phyloP scores from a whole-genome alignment of 257 asterid species.

The Solanum commersonii region DNA sequence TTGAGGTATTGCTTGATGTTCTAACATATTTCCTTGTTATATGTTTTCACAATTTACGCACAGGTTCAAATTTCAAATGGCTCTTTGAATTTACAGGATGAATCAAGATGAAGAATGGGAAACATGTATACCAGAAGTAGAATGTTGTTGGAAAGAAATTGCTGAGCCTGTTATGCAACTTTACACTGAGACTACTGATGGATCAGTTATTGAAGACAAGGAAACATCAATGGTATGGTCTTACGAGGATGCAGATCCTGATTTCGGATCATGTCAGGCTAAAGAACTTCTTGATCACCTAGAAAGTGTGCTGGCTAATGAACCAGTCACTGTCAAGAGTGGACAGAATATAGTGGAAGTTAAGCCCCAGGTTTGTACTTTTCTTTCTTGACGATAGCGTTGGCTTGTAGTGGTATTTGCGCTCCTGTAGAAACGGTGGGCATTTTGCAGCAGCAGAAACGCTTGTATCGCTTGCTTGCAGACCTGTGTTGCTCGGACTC shows the following conservation, averaged over 20 bases:
- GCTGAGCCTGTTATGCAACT: conserved; percentile 86
- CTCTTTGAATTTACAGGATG: conserved; percentile 28
- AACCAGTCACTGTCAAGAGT: conserved; percentile 80
- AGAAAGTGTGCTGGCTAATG: conserved; percentile 81
- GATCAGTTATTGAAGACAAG: conserved; percentile 64
- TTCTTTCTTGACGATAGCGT: background rate
- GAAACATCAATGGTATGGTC: conserved; percentile 88
- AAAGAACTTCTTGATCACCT: conserved; percentile 88
- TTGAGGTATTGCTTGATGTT: conserved; percentile 29
- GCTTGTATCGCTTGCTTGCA: background rate
- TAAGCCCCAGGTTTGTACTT: conserved; percentile 75
- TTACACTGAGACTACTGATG: conserved; percentile 83
- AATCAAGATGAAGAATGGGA: conserved; percentile 70
- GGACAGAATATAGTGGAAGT: conserved; percentile 73
- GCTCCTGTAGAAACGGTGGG: background rate
- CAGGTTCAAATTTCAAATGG: background rate
- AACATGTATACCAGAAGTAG: conserved; percentile 51
- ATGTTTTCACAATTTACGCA: background rate
- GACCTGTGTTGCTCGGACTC: background rate
- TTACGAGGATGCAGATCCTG: conserved; percentile 89
- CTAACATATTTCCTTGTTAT: background rate
- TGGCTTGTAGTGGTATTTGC: background rate
- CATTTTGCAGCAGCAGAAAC: background rate
- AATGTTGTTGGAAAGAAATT: conserved; percentile 86
- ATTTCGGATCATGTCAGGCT: conserved; percentile 92